Conservation (phyloP, 73 alveolate genomes). For the Loxodes magnus region DNA sequence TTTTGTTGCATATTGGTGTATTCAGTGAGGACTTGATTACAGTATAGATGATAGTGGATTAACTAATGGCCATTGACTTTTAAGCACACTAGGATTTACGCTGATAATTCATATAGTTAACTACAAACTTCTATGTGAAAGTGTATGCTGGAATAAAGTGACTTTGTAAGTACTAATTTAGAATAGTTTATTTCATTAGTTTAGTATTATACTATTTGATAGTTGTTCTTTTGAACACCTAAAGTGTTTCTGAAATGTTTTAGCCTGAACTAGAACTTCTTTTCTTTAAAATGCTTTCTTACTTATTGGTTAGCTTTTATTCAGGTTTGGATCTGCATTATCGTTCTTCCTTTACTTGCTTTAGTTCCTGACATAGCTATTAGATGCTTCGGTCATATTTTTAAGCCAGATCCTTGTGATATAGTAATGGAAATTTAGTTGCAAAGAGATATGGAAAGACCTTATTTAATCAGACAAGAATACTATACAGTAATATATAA, state of each 20-base stretch:
- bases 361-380: conserved; percentile 50
- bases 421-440: no score
- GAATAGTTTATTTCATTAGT: conserved; percentile 43
- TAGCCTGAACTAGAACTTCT: conserved; percentile 18
- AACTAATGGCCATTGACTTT: conserved; percentile 45
- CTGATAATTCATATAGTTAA: conserved; percentile 62
- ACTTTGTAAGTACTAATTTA: conserved; percentile 30
- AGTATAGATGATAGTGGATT: conserved; percentile 40
- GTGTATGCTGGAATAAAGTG: conserved; percentile 53
- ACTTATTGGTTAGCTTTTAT: no score
- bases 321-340: conserved; percentile 10
- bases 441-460: no score
- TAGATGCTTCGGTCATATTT: no score
- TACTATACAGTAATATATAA: no score
- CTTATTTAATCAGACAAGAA: no score
- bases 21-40: conserved; percentile 35
- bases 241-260: conserved; percentile 17
- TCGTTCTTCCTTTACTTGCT: conserved; percentile 21
- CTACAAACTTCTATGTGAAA: conserved; percentile 49
- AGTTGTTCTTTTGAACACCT: conserved; percentile 36
- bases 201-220: conserved; percentile 59
- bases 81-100: conserved; percentile 60
- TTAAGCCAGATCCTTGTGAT: no score
- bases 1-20: conserved; percentile 36
- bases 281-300: background rate